Evolutionary conservation across 176 grass and related monocot genomes (phyloP).

Genomic region (Zoysia pacifica): DNA sequence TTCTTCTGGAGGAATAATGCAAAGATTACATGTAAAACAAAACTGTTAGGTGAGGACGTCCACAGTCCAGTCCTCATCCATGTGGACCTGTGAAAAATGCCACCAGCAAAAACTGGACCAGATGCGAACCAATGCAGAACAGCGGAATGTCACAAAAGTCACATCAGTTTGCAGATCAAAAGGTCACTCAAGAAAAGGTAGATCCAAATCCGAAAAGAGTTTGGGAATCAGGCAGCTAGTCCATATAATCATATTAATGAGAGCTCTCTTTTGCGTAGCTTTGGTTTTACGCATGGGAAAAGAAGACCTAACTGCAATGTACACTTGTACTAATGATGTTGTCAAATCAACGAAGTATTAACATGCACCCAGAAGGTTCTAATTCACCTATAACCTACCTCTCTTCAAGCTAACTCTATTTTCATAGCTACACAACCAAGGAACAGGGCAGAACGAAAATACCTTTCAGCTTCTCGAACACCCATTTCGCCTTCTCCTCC

Average conservation of each 20-base stretch:
- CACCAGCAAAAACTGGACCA: slow-evolving; percentile 33
- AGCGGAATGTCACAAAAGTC: slow-evolving; percentile 28
- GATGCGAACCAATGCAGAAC: slow-evolving; percentile 29
- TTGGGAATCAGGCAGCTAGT: slow-evolving; percentile 16
- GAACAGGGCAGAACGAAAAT: neutral
- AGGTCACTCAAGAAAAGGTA: slow-evolving; percentile 28
- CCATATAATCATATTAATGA: slow-evolving; percentile 29
- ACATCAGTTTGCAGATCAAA: slow-evolving; percentile 41
- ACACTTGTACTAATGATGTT: slow-evolving; percentile 34
- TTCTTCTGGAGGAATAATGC: neutral
- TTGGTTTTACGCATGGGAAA: slow-evolving; percentile 43
- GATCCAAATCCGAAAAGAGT: slow-evolving; percentile 33
- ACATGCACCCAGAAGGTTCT: slow-evolving; percentile 22
- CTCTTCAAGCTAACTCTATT: slow-evolving; percentile 36
- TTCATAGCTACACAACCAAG: slow-evolving; percentile 19
- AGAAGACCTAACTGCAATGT: slow-evolving; percentile 35
- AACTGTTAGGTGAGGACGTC: slow-evolving; percentile 43
- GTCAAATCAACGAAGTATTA: slow-evolving; percentile 22
- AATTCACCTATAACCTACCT: slow-evolving; percentile 9
- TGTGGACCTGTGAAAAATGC: neutral
- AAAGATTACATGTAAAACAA: slow-evolving; percentile 46
- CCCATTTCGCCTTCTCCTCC: slow-evolving; percentile 98
- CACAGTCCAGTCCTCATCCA: neutral
- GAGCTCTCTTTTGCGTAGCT: slow-evolving; percentile 26
- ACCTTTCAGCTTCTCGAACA: slow-evolving; percentile 99